Evolutionary conservation across 495 filamentous ascomycete species (phyloP).

Genomic region (Lasiosphaeria ovina): DNA sequence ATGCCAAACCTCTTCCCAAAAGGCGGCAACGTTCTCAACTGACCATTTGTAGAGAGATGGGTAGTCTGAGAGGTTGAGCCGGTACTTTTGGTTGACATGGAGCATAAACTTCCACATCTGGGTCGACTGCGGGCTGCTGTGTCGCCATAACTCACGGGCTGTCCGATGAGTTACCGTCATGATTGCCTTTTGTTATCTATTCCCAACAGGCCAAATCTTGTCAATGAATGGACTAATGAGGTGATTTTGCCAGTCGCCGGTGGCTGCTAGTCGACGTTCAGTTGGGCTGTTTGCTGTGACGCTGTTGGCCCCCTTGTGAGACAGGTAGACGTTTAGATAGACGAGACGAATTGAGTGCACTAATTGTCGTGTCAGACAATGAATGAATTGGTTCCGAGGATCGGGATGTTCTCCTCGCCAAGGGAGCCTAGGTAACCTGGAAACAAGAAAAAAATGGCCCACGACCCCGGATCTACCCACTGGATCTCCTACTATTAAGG

Average conservation of each 20-base stretch:
- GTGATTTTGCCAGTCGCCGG: too few species aligned
- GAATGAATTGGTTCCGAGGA: neutral
- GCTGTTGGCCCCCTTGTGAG: too few species aligned
- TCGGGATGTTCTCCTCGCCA: neutral
- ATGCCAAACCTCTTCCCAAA: conserved; percentile 87
- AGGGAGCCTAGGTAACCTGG: neutral
- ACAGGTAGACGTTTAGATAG: too few species aligned
- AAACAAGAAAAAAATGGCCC: neutral
- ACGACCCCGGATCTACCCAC: neutral
- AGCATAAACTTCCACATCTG: conserved; percentile 70
- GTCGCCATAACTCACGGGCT: conserved; percentile 63
- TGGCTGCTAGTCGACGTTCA: too few species aligned
- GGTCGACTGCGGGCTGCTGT: conserved; percentile 63
- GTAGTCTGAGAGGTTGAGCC: conserved; percentile 60
- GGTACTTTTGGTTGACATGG: conserved; percentile 65
- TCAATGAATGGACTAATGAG: too few species aligned
- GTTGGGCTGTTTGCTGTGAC: neutral
- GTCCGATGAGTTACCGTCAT: conserved; percentile 28
- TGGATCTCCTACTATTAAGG: too few species aligned
- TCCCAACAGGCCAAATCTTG: too few species aligned
- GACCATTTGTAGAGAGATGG: conserved; percentile 80
- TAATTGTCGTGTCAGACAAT: neutral
- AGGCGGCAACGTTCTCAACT: conserved; percentile 65
- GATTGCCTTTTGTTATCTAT: conserved; percentile 2
- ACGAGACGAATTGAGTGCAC: neutral